Evolutionary conservation across 1,284 basidiomycete genomes (phyloP).

Genomic region (Thelephora terrestris): DNA sequence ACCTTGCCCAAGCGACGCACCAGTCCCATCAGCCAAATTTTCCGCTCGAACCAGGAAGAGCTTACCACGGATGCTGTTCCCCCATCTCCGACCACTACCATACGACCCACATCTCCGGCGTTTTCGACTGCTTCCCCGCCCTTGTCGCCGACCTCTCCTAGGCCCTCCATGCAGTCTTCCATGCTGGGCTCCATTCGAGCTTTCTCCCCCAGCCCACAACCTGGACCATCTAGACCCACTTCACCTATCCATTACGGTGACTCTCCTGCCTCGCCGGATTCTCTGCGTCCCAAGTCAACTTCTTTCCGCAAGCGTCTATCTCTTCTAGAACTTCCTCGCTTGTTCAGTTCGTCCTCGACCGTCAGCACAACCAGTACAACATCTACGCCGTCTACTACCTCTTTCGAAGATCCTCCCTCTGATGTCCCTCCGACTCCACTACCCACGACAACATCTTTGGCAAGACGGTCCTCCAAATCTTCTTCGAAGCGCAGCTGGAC

Average conservation of each 20-base stretch:
- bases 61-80: neutral
- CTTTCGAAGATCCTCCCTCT: conserved; percentile 6
- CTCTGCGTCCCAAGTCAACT: conserved; percentile 16
- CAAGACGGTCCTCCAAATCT: neutral
- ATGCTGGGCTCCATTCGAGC: neutral
- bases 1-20: neutral
- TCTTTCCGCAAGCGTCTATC: conserved; percentile 23
- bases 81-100: neutral
- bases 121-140: no score
- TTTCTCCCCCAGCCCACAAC: neutral
- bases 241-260: neutral
- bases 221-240: neutral
- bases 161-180: neutral
- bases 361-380: conserved; percentile 4
- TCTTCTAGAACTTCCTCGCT: conserved; percentile 21
- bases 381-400: neutral
- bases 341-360: conserved; percentile 15
- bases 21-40: neutral
- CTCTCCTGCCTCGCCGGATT: neutral
- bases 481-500: neutral
- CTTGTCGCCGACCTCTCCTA: neutral
- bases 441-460: neutral
- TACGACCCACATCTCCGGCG: neutral
- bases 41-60: neutral
- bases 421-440: neutral